A percentile compares a stretch with the other conserved stretches of the same genome.
These are phyloP conservation scores for Fusarium illudens DNA, from an alignment of 2,329 filamentous ascomycete genomes.

Conservation along the genomic window DNA sequence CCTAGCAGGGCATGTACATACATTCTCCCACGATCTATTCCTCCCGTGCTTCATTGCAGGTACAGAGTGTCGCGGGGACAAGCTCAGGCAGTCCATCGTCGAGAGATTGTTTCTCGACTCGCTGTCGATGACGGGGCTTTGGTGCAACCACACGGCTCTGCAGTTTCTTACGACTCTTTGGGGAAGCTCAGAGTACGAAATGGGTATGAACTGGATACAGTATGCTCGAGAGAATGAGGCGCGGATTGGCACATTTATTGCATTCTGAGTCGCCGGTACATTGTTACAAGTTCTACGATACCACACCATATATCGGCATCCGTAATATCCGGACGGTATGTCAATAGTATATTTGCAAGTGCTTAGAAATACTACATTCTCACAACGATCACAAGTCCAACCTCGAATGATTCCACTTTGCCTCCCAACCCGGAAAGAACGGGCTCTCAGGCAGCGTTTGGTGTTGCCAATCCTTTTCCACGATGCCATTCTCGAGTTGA, in stretches of 20 bases:
- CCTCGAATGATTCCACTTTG: not conserved
- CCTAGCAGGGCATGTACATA: not conserved
- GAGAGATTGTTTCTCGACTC: constrained; percentile 2
- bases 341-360: no score
- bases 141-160: constrained; percentile 15
- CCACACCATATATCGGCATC: no score
- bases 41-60: constrained; percentile 12
- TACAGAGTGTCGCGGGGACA: constrained; percentile 7
- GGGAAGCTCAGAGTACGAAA: not conserved
- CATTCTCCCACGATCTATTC: constrained; percentile 11
- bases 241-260: constrained; percentile 5
- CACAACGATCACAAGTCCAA: no score
- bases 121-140: constrained; percentile 4
- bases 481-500: constrained; percentile 68
- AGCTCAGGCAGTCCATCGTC: not conserved
- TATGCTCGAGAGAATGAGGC: constrained; percentile 11
- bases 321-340: no score
- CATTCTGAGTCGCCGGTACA: constrained; percentile 1
- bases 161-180: constrained; percentile 8
- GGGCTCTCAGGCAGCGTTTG: constrained; percentile 76
- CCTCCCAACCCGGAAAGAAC: constrained; percentile 75
- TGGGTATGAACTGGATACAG: constrained; percentile 1
- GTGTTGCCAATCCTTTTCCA: constrained; percentile 69
- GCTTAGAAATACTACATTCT: no score
- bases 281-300: no score